Evolutionary conservation across 306 rosid genomes (phyloP).

Genomic region (Vigna unguiculata): DNA sequence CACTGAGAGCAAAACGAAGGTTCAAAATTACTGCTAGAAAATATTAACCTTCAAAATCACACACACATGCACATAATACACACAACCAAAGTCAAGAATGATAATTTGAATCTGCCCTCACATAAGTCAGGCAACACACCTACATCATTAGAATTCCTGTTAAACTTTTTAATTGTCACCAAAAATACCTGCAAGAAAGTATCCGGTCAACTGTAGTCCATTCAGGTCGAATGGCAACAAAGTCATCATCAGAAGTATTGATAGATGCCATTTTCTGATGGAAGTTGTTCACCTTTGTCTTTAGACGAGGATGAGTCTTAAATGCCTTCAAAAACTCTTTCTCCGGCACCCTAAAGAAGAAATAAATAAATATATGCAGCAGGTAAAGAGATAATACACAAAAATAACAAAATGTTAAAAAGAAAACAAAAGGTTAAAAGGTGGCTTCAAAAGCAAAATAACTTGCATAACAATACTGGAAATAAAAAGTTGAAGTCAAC

Average conservation of each 20-base stretch:
- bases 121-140: not conserved
- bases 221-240: slow-evolving; percentile 92
- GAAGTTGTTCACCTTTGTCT: slow-evolving; percentile 82
- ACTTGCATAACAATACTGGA: not conserved
- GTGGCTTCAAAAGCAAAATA: slow-evolving; percentile 16
- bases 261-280: slow-evolving; percentile 75
- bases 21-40: slow-evolving; percentile 4
- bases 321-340: slow-evolving; percentile 94
- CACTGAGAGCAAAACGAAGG: slow-evolving; percentile 27
- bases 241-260: slow-evolving; percentile 89
- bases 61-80: not conserved
- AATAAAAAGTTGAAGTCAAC: slow-evolving; percentile 23
- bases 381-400: slow-evolving; percentile 45
- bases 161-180: slow-evolving; percentile 32
- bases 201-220: slow-evolving; percentile 98
- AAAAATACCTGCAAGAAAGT: slow-evolving; percentile 86
- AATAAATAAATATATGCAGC: slow-evolving; percentile 4
- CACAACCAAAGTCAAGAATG: slow-evolving; percentile 28
- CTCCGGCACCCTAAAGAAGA: slow-evolving; percentile 82
- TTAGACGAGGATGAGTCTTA: slow-evolving; percentile 85
- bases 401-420: slow-evolving; percentile 24
- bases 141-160: slow-evolving; percentile 20
- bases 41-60: not conserved
- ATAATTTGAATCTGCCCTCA: slow-evolving; percentile 23
- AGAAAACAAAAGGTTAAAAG: slow-evolving; percentile 19